Evolutionary conservation across 2,329 filamentous ascomycete genomes (phyloP).

Genomic region (Verruconis gallopava): DNA sequence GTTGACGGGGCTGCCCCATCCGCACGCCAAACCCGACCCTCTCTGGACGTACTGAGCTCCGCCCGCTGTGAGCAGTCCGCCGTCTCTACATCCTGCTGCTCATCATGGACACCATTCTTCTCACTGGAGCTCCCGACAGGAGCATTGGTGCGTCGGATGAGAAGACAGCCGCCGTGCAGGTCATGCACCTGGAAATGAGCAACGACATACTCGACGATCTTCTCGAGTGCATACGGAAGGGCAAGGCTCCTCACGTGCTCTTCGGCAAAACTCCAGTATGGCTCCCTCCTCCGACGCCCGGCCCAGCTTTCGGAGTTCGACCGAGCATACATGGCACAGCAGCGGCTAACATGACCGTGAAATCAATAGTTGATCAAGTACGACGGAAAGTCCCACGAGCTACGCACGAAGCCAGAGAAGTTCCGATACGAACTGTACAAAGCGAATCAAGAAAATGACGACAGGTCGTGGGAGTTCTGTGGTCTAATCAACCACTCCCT

Average conservation of each 20-base stretch:
- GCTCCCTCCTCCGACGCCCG: conserved; percentile 11
- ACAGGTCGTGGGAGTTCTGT: conserved; percentile 38
- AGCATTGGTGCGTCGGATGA: conserved; percentile 21
- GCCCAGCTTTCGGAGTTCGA: conserved; percentile 2
- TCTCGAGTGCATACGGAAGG: conserved; percentile 23
- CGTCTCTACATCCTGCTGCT: no score
- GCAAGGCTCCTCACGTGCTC: conserved; percentile 24
- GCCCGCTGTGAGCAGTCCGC: background rate
- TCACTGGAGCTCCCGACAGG: conserved; percentile 26
- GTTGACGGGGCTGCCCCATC: no score
- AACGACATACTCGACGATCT: conserved; percentile 29
- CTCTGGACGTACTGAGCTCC: background rate
- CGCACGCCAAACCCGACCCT: background rate
- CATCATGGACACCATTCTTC: background rate
- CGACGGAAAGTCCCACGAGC: conserved; percentile 6
- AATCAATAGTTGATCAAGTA: conserved; percentile 7
- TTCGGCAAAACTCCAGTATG: conserved; percentile 29
- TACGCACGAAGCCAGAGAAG: conserved; percentile 24
- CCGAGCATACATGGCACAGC: conserved; percentile 1
- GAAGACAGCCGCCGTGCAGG: conserved; percentile 21
- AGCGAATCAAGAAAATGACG: conserved; percentile 26
- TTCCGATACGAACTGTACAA: conserved; percentile 46
- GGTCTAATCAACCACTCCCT: conserved; percentile 46
- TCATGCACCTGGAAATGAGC: conserved; percentile 30
- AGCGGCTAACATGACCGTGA: conserved; percentile 9